These are phyloP conservation scores for Thuja plicata DNA, from an alignment of 83 land plant species.

Conservation along the genomic window DNA sequence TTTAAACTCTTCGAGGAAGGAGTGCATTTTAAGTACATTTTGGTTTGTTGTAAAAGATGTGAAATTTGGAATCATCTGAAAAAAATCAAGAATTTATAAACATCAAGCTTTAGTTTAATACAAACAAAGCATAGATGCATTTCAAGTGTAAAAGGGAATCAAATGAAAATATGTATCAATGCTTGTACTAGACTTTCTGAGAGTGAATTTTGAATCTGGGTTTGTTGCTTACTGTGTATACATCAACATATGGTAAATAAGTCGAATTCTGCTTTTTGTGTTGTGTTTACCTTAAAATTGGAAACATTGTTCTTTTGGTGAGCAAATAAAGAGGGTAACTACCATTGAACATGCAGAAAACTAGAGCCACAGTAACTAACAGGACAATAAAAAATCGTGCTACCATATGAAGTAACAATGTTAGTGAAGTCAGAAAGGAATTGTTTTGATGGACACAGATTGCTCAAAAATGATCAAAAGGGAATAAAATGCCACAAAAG, in stretches of 20 bases:
- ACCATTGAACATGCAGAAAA: too few species aligned
- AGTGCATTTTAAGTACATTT: background rate
- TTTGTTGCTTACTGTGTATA: background rate
- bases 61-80: background rate
- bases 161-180: background rate
- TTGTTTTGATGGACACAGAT: too few species aligned
- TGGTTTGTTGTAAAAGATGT: background rate
- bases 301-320: too few species aligned
- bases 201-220: background rate
- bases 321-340: too few species aligned
- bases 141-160: background rate
- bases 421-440: too few species aligned
- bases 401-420: too few species aligned
- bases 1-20: background rate
- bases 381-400: too few species aligned
- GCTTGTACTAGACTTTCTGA: background rate
- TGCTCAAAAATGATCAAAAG: too few species aligned
- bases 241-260: background rate
- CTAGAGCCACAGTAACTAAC: too few species aligned
- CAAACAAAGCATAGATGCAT: background rate
- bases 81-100: background rate
- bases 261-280: background rate
- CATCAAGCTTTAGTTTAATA: background rate
- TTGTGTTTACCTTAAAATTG: background rate
- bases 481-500: too few species aligned